These are phyloP conservation scores for Alternaria triticina DNA, from an alignment of 2,329 filamentous ascomycete species.

Conservation along the genomic window DNA sequence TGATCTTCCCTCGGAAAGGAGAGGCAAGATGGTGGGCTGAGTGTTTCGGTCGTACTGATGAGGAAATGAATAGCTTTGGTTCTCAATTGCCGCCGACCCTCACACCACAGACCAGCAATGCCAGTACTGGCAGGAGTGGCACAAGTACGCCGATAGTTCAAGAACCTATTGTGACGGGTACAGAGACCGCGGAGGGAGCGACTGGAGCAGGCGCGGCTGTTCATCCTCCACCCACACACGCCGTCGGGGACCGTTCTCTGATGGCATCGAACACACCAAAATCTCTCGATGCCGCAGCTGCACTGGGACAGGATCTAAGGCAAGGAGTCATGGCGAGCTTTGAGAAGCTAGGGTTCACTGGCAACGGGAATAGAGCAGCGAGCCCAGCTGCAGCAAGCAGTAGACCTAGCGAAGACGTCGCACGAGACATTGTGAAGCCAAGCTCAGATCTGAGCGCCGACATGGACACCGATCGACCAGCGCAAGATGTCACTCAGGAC, in stretches of 20 bases:
- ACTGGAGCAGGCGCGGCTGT: conserved; percentile 39
- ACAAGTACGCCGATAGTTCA: conserved; percentile 35
- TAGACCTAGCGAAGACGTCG: conserved; percentile 17
- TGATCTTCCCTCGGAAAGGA: conserved; percentile 78
- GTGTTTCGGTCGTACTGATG: conserved; percentile 81
- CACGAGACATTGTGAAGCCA: conserved; percentile 13
- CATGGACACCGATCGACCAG: background rate
- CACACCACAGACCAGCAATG: conserved; percentile 37
- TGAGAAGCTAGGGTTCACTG: conserved; percentile 35
- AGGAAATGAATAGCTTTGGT: conserved; percentile 82
- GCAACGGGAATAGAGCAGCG: conserved; percentile 13
- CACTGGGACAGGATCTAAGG: conserved; percentile 36
- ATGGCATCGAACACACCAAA: conserved; percentile 16
- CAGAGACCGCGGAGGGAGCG: conserved; percentile 41
- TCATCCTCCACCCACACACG: conserved; percentile 33
- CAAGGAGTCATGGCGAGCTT: conserved; percentile 42
- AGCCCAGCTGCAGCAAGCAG: conserved; percentile 23
- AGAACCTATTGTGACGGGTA: conserved; percentile 45
- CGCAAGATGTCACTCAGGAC: background rate
- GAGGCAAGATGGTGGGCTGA: conserved; percentile 96
- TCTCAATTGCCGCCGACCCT: conserved; percentile 33
- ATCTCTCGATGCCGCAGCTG: conserved; percentile 35
- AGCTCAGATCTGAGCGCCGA: conserved; percentile 10
- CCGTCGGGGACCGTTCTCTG: conserved; percentile 17
- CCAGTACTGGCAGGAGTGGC: conserved; percentile 31